A percentile compares a stretch with the other conserved stretches of the same genome.
Evolutionary conservation across 2,329 filamentous ascomycete genomes (phyloP).

Genomic region (Fusarium annulatum): DNA sequence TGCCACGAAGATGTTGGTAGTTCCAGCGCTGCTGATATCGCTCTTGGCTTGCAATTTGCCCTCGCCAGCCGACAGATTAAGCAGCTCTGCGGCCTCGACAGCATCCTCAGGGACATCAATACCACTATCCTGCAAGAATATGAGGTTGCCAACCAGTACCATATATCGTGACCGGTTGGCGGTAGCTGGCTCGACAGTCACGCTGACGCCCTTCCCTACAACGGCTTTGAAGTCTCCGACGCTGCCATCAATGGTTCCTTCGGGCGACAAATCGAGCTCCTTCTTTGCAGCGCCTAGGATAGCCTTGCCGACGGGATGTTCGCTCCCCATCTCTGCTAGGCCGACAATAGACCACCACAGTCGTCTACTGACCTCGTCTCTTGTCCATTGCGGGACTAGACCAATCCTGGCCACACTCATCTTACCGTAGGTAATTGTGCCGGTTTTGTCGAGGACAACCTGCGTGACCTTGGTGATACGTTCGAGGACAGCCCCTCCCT

Average conservation of each 20-base stretch:
- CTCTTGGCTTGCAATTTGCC: slow-evolving; percentile 6
- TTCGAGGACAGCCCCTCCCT: slow-evolving; percentile 92
- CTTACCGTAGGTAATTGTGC: slow-evolving; percentile 91
- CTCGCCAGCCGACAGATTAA: slow-evolving; percentile 56
- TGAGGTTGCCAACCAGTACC: slow-evolving; percentile 83
- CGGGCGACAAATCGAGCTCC: slow-evolving; percentile 76
- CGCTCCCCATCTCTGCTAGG: slow-evolving; percentile 91
- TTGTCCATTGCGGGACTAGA: slow-evolving; percentile 69
- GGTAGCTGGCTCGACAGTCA: slow-evolving; percentile 80
- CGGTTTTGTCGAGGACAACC: slow-evolving; percentile 94
- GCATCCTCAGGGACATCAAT: slow-evolving; percentile 73
- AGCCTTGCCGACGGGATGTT: slow-evolving; percentile 95
- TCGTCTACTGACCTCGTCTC: slow-evolving; percentile 65
- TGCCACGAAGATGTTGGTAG: slow-evolving; percentile 93
- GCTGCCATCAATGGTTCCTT: slow-evolving; percentile 84
- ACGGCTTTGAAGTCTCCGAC: slow-evolving; percentile 85
- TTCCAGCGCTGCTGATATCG: slow-evolving; percentile 67
- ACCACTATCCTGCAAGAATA: slow-evolving; percentile 77
- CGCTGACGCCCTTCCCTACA: slow-evolving; percentile 87
- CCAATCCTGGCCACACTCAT: slow-evolving; percentile 85
- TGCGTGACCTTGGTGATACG: slow-evolving; percentile 90
- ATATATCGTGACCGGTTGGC: slow-evolving; percentile 77
- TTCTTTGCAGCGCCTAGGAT: slow-evolving; percentile 79
- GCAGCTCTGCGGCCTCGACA: slow-evolving; percentile 70
- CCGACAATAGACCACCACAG: slow-evolving; percentile 96